Evolutionary conservation across 768 basidiomycete genomes (phyloP).

Genomic region (Cubamyces sp.): DNA sequence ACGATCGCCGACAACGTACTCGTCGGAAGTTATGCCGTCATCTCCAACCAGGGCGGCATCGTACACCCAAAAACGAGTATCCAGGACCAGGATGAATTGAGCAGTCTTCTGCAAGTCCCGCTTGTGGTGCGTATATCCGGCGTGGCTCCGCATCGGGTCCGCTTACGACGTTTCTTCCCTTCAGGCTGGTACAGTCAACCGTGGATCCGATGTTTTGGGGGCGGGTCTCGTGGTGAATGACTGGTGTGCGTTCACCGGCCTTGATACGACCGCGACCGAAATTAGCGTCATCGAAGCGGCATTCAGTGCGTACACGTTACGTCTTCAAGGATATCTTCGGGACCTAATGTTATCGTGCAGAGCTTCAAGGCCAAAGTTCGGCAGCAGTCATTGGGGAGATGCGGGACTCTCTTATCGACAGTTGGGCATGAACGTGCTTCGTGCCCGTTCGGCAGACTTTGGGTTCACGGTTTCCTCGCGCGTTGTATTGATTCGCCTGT

Average conservation of each 20-base stretch:
- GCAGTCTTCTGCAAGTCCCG: conserved; percentile 90
- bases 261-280: conserved; percentile 99
- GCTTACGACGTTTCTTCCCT: background rate
- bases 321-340: conserved; percentile 4
- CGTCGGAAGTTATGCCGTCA: conserved; percentile 93
- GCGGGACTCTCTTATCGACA: conserved; percentile 66
- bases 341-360: conserved; percentile 35
- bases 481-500: conserved; percentile 19
- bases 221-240: conserved; percentile 98
- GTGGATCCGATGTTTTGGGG: conserved; percentile 97
- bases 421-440: conserved; percentile 69
- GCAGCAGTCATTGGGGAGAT: conserved; percentile 62
- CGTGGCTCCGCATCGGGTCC: background rate
- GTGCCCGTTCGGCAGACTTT: background rate
- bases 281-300: conserved; percentile 97
- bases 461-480: conserved; percentile 3
- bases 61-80: conserved; percentile 98
- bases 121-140: conserved; percentile 71
- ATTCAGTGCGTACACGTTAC: conserved; percentile 72
- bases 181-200: conserved; percentile 96
- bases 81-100: conserved; percentile 97
- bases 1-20: conserved; percentile 96
- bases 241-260: conserved; percentile 99
- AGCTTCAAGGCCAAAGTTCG: conserved; percentile 59
- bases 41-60: conserved; percentile 96